These are phyloP conservation scores for Diatrype stigma DNA, from an alignment of 2,329 filamentous ascomycete genomes.

Conservation along the genomic window DNA sequence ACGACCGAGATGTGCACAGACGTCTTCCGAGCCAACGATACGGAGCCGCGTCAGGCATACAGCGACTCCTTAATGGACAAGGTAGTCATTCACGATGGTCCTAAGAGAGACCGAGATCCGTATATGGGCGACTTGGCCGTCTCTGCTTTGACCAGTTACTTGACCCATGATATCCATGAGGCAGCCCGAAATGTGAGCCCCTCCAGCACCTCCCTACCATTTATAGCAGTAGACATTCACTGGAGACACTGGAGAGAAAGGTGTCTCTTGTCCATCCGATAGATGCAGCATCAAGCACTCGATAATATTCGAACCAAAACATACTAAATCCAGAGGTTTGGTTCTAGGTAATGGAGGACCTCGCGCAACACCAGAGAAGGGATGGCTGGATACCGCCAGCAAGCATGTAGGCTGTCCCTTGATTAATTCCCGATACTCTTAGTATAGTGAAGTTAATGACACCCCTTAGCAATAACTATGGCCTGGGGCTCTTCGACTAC, in stretches of 20 bases:
- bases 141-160: constrained; percentile 41
- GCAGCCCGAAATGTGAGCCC: constrained; percentile 35
- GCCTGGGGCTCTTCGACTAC: constrained; percentile 46
- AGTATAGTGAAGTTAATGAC: too few relatives aligned
- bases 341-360: constrained; percentile 39
- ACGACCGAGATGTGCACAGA: constrained; percentile 47
- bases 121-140: constrained; percentile 51
- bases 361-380: constrained; percentile 42
- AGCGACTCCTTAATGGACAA: constrained; percentile 41
- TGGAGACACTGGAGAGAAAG: too few relatives aligned
- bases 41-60: constrained; percentile 42
- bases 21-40: constrained; percentile 41
- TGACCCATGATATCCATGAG: constrained; percentile 39
- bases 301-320: too few relatives aligned
- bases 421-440: too few relatives aligned
- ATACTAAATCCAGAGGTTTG: too few relatives aligned
- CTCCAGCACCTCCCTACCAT: too few relatives aligned
- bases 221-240: too few relatives aligned
- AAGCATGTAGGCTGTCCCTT: constrained; percentile 39
- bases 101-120: constrained; percentile 49
- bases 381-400: constrained; percentile 53
- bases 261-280: too few relatives aligned
- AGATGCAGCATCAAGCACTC: too few relatives aligned
- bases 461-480: too few relatives aligned
- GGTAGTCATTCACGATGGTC: constrained; percentile 44